Conservation (phyloP, 208 protist species). For the Leishmania braziliensis region DNA sequence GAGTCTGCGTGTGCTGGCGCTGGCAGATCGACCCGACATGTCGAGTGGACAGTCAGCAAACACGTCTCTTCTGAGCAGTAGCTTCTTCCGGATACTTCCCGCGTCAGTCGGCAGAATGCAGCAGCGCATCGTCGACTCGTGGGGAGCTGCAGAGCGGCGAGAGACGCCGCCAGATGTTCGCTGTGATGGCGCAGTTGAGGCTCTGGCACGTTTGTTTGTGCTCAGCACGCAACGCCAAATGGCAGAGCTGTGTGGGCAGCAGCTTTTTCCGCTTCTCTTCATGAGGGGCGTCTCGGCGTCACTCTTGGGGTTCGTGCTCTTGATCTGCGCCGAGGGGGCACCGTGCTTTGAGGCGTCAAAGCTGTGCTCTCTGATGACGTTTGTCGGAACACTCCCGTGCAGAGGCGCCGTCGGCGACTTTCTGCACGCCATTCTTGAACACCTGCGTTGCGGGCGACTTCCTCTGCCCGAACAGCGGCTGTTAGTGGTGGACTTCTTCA, state of each 20-base stretch:
- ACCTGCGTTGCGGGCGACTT: constrained; percentile 19
- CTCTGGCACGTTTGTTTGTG: constrained; percentile 50
- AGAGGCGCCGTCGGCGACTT: constrained; percentile 29
- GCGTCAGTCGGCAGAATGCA: constrained; percentile 31
- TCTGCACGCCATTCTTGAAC: constrained; percentile 23
- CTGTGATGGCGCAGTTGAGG: constrained; percentile 29
- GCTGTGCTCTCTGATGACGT: constrained; percentile 27
- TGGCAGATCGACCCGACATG: constrained; percentile 30
- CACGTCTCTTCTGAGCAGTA: constrained; percentile 13
- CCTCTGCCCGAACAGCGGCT: constrained; percentile 19
- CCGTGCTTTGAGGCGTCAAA: constrained; percentile 35
- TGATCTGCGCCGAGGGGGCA: constrained; percentile 46
- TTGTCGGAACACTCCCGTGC: constrained; percentile 23
- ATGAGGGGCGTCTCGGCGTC: constrained; percentile 23
- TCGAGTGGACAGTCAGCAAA: not conserved
- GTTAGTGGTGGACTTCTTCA: constrained; percentile 43
- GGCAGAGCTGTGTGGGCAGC: constrained; percentile 38
- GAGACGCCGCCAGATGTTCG: constrained; percentile 14
- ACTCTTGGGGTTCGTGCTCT: constrained; percentile 43
- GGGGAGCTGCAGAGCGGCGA: constrained; percentile 10
- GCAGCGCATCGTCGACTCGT: constrained; percentile 28
- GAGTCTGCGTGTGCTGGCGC: constrained; percentile 29
- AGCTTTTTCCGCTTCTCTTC: constrained; percentile 47
- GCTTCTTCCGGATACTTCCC: constrained; percentile 32
- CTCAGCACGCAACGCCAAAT: constrained; percentile 31